phyloP scores from a whole-genome alignment of 192 early-diverging fungal genomes.

The Paraglomus occultum region DNA sequence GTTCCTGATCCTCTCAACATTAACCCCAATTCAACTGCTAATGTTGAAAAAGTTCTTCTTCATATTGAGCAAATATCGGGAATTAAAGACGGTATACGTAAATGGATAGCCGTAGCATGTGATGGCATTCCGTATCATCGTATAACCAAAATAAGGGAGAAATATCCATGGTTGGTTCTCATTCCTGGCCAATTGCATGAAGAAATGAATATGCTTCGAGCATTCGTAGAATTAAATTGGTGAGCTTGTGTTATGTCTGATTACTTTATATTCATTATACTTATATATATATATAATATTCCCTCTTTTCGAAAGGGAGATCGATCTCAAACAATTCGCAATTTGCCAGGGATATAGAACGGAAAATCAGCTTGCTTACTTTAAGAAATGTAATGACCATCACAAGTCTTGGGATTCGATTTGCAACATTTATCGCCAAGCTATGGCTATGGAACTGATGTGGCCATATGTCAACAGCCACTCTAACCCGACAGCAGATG shows the following conservation, averaged over 20 bases:
- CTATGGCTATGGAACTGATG: constrained; percentile 1
- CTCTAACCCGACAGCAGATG: not conserved
- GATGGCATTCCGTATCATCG: constrained; percentile 9
- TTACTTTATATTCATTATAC: not conserved
- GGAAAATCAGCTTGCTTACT: constrained; percentile 1
- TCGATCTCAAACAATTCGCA: constrained; percentile 11
- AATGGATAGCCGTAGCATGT: not conserved
- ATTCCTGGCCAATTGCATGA: constrained; percentile 2
- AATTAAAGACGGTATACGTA: not conserved
- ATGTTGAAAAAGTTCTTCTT: not conserved
- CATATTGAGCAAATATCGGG: constrained; percentile 1
- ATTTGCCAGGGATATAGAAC: constrained; percentile 2
- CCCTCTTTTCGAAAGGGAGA: not conserved
- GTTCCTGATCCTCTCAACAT: not conserved
- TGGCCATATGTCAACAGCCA: not conserved
- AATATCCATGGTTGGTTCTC: not conserved
- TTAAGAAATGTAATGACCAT: constrained; percentile 5
- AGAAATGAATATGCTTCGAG: constrained; percentile 8
- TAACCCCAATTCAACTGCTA: constrained; percentile 8
- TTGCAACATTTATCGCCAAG: constrained; percentile 3
- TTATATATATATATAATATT: not conserved
- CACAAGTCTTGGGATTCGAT: constrained; percentile 12
- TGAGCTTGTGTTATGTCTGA: not conserved
- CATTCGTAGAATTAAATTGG: constrained; percentile 17
- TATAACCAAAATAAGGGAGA: not conserved